Evolutionary conservation across 768 basidiomycete species (phyloP).

Genomic region (Russula virescens): DNA sequence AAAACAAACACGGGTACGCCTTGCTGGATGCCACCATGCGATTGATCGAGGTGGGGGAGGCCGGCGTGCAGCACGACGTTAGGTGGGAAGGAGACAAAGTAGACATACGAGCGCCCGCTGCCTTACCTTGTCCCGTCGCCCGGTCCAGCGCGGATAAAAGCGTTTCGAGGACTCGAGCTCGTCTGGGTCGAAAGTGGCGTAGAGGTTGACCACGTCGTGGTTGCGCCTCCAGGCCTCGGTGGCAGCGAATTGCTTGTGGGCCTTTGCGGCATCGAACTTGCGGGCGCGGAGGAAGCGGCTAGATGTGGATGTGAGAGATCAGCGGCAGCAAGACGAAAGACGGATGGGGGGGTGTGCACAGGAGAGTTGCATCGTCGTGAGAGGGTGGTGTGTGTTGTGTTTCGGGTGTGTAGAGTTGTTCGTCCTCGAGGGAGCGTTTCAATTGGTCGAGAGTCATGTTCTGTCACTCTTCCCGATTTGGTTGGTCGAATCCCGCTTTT

Average conservation of each 20-base stretch:
- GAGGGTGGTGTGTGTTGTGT: slow-evolving; percentile 36
- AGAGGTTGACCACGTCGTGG: slow-evolving; percentile 58
- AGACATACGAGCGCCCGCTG: neutral
- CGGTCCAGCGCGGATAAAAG: slow-evolving; percentile 81
- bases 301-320: neutral
- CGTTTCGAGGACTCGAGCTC: slow-evolving; percentile 56
- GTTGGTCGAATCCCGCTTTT: too few species aligned
- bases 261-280: slow-evolving; percentile 54
- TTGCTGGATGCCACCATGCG: slow-evolving; percentile 36
- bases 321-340: slow-evolving; percentile 38
- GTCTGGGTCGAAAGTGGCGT: slow-evolving; percentile 47
- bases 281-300: slow-evolving; percentile 85
- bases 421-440: neutral
- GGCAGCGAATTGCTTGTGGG: slow-evolving; percentile 64
- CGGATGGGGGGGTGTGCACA: too few species aligned
- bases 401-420: slow-evolving; percentile 7
- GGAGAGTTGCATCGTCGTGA: slow-evolving; percentile 60
- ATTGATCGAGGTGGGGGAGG: neutral
- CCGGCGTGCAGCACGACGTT: too few species aligned
- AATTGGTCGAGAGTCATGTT: neutral
- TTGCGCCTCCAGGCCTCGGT: slow-evolving; percentile 64
- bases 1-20: slow-evolving; percentile 77
- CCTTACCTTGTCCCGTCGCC: slow-evolving; percentile 63
- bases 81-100: too few species aligned
- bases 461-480: too few species aligned